Evolutionary conservation across 2,329 filamentous ascomycete species (phyloP), one percentile per base, ranked within the genome.

Genomic region (Colletotrichum brevisporum): DNA sequence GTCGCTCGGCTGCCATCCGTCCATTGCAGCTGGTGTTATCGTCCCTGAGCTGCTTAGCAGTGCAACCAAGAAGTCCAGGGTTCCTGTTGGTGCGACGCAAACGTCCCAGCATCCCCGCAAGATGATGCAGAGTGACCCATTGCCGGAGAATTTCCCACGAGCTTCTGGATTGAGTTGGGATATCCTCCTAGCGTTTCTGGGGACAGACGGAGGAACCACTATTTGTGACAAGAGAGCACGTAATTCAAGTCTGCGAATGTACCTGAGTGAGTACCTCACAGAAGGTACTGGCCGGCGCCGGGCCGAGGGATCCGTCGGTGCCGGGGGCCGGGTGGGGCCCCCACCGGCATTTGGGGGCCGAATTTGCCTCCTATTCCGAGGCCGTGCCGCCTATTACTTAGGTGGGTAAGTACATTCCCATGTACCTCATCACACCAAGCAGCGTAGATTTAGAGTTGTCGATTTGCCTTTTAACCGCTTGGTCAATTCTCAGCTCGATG

Each of bases 251-350:
- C 27, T 31, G 10, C 27, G 27, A 8, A 31, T 2, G 27, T 31
- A 31, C 27, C 27, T 31, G 6, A 9, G 27, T 31, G 10, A 8
- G 8, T 31, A 31, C 8, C 2, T 31, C 27, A 31, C 2, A 2
- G 27, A 9, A 31, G 5, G 27, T 31, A 31, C 27, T 39, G 18
- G 15, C 26, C 65, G 61, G 65, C 41, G 21, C 48, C 53, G 41
- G 65, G 60, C 53, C 54, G 61, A 48, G 21, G 16, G 24, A 58
- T 21, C 66, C 50, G 66, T 66, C 51, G 62, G 62, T n/a, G 55
- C 16, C 18, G 62, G 21, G 21, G 21, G 51, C 51, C 45, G 53
- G 27, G 36, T 53, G 52, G 58, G 39, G 36, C 52, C 26, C 27
- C 27, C 27, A 31, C 27, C 27, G 27, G 59, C 15, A 27, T 53